Base-by-base conservation (phyloP, 345 rosid species). In the Lagerstroemia speciosa region DNA sequence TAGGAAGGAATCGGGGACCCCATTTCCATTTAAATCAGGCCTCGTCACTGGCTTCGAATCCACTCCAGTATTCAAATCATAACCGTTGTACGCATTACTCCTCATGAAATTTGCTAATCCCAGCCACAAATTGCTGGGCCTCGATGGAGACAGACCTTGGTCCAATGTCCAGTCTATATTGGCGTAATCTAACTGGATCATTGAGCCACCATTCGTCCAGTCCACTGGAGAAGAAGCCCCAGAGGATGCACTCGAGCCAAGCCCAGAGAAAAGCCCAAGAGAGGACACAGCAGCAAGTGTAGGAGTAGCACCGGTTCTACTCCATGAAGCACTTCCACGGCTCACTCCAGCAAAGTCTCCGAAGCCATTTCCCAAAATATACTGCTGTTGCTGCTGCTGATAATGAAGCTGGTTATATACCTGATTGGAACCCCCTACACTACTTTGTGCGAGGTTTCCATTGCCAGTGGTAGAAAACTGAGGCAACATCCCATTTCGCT, bases 111-210 rank as follows among this genome's bases (percentile, higher is more conserved):
- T 67, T n/a, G 74, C 66, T 2, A 80, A 65, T 52, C 77, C 92
- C 1, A 78, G 15, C 84, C 84, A 83, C 58, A 78, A 75, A 65
- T 83, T 86, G 33, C 71, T 67, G 6, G 80, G 72, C 66, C 77
- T 80, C 33, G 83, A 79, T 33, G 76, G 82, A 37, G 81, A 57
- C 72, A 78, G 57, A 38, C 87, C 82, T 66, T 83, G 82, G 72
- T 86, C 81, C 80, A 91, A 76, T 74, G 91, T 83, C 98, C 98
- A 92, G 83, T 92, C 98, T 63, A 92, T 78, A 71, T 69, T 85
- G 46, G 77, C 76, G 73, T 92, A 92, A 58, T 92, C 92, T 36
- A 84, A 70, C 66, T 82, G 84, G 40, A 84, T 72, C 75, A 81
- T 74, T 0, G 83, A 76, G 55, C 89, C 84, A 45, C 87, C 84